Conservation (phyloP, 2,329 filamentous ascomycete species). For the Scedosporium boydii region DNA sequence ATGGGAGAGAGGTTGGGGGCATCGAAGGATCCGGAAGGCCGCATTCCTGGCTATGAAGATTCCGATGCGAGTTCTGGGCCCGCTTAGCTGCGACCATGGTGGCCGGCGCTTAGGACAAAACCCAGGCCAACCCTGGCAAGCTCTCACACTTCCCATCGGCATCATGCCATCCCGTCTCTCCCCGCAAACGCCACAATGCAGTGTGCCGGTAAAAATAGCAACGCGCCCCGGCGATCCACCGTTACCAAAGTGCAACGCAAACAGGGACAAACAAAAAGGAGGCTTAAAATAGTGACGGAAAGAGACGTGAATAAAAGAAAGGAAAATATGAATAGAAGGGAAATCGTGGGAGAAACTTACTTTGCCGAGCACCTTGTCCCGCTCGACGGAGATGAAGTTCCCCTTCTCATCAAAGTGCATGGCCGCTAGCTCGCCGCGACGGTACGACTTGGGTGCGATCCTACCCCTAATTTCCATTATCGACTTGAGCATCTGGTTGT, state of each 20-base stretch:
- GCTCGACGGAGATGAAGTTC: conserved; percentile 77
- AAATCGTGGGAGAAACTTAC: conserved; percentile 32
- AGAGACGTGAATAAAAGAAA: conserved; percentile 6
- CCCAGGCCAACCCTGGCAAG: neutral
- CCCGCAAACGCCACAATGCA: conserved; percentile 1
- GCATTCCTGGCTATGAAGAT: neutral
- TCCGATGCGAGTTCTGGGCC: neutral
- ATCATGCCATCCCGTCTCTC: neutral
- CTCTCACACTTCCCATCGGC: neutral
- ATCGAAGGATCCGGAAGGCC: neutral
- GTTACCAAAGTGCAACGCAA: neutral
- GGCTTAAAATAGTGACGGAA: conserved; percentile 5
- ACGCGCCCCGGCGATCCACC: neutral
- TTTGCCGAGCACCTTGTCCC: conserved; percentile 80
- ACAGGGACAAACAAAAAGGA: neutral
- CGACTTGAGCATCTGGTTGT: conserved; percentile 95
- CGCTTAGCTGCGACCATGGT: neutral
- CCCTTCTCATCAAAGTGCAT: conserved; percentile 78
- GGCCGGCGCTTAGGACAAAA: conserved; percentile 3
- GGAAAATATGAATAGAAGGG: conserved; percentile 10
- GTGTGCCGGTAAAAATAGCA: neutral
- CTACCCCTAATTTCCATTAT: conserved; percentile 96
- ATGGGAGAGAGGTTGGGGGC: neutral
- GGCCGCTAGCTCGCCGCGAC: conserved; percentile 65
- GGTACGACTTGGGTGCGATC: conserved; percentile 80